These are phyloP conservation scores for Diaporthe sp. DNA, from an alignment of 2,329 filamentous ascomycete species.

Conservation along the genomic window DNA sequence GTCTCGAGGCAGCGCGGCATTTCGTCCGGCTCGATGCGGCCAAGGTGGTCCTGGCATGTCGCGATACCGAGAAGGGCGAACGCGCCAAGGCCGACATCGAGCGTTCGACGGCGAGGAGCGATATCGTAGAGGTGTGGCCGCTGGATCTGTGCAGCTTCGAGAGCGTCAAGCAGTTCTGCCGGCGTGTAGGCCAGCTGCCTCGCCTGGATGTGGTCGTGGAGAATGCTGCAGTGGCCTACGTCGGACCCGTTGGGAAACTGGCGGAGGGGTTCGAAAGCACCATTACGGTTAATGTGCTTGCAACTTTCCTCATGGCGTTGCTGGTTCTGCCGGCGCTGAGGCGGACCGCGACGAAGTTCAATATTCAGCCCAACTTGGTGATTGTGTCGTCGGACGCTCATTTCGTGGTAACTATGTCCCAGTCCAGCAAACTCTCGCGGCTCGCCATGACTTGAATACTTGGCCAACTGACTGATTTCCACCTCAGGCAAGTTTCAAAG, in stretches of 20 bases:
- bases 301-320: constrained; percentile 56
- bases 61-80: constrained; percentile 48
- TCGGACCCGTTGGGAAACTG: constrained; percentile 28
- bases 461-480: background rate
- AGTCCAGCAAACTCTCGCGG: background rate
- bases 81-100: constrained; percentile 51
- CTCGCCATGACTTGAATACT: too few relatives aligned
- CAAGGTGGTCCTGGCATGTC: constrained; percentile 52
- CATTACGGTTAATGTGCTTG: constrained; percentile 59
- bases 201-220: constrained; percentile 55
- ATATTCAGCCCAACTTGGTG: constrained; percentile 48
- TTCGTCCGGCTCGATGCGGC: constrained; percentile 48
- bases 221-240: constrained; percentile 50
- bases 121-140: constrained; percentile 58
- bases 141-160: constrained; percentile 60
- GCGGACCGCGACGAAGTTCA: constrained; percentile 46
- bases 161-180: constrained; percentile 55
- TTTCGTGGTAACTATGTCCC: constrained; percentile 40
- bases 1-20: constrained; percentile 51
- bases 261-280: constrained; percentile 54
- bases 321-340: constrained; percentile 54
- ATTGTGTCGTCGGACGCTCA: constrained; percentile 54
- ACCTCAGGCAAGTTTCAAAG: constrained; percentile 47
- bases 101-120: constrained; percentile 38
- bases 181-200: constrained; percentile 44